phyloP scores from a whole-genome alignment of 768 basidiomycete genomes.

The Serendipita sp. region DNA sequence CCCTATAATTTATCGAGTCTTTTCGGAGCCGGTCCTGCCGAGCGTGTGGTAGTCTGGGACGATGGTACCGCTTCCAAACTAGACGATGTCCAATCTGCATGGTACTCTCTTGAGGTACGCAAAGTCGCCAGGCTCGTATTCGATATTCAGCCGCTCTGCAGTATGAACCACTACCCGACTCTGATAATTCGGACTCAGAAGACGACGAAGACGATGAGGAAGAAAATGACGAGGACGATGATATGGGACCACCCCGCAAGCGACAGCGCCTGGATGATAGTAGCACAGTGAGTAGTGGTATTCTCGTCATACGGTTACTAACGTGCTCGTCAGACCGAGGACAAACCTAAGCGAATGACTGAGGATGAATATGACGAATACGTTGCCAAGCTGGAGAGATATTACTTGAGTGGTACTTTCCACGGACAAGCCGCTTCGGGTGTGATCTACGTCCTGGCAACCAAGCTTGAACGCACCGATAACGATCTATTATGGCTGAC shows the following conservation, averaged over 20 bases:
- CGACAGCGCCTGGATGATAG: constrained; percentile 37
- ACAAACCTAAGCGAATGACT: constrained; percentile 44
- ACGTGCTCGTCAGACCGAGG: constrained; percentile 3
- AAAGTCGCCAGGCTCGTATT: too few species aligned
- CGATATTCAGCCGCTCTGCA: constrained; percentile 18
- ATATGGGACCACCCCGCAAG: constrained; percentile 32
- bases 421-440: constrained; percentile 82
- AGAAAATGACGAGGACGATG: constrained; percentile 28
- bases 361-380: constrained; percentile 55
- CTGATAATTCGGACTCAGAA: constrained; percentile 33
- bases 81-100: constrained; percentile 59
- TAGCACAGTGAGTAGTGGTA: constrained; percentile 20
- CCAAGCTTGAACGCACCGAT: constrained; percentile 79
- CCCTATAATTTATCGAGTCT: constrained; percentile 81
- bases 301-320: constrained; percentile 1
- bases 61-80: constrained; percentile 67
- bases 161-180: constrained; percentile 67
- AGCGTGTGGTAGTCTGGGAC: constrained; percentile 78
- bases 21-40: constrained; percentile 45
- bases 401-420: constrained; percentile 75
- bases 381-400: constrained; percentile 51
- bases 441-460: constrained; percentile 79
- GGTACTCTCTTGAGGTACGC: constrained; percentile 67
- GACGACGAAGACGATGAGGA: constrained; percentile 29
- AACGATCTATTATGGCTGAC: constrained; percentile 92